These are phyloP conservation scores for Diaporthe sp. DNA, from an alignment of 2,329 filamentous ascomycete genomes.

Conservation along the genomic window DNA sequence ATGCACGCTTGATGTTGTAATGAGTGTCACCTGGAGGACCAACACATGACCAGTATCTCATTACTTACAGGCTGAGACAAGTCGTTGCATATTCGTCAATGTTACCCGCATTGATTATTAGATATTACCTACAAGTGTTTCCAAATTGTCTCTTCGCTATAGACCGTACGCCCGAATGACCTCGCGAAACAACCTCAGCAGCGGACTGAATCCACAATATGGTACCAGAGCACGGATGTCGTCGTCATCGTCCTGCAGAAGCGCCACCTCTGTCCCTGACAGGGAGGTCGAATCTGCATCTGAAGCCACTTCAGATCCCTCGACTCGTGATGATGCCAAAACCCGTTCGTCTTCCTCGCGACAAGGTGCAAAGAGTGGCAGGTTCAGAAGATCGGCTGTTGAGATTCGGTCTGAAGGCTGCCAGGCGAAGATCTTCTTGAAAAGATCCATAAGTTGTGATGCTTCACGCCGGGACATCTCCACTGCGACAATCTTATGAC, in stretches of 20 bases:
- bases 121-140: no score
- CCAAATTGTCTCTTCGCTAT: neutral
- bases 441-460: neutral
- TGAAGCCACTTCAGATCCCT: neutral
- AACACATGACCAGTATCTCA: neutral
- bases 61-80: neutral
- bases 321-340: no score
- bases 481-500: neutral
- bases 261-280: neutral
- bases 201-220: neutral
- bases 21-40: neutral
- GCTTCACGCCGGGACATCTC: neutral
- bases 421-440: neutral
- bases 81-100: neutral
- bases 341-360: neutral
- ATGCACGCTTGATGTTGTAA: neutral
- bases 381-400: neutral
- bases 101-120: neutral
- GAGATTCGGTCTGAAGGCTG: neutral
- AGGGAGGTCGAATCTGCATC: neutral
- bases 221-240: neutral
- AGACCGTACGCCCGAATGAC: neutral
- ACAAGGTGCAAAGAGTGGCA: neutral
- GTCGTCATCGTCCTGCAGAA: neutral
- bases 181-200: neutral